Percentiles rank a stretch among this genome's conserved stretches.
Evolutionary conservation across 1,139 yeast species (phyloP).

Genomic region (Pichiaceae sp.): DNA sequence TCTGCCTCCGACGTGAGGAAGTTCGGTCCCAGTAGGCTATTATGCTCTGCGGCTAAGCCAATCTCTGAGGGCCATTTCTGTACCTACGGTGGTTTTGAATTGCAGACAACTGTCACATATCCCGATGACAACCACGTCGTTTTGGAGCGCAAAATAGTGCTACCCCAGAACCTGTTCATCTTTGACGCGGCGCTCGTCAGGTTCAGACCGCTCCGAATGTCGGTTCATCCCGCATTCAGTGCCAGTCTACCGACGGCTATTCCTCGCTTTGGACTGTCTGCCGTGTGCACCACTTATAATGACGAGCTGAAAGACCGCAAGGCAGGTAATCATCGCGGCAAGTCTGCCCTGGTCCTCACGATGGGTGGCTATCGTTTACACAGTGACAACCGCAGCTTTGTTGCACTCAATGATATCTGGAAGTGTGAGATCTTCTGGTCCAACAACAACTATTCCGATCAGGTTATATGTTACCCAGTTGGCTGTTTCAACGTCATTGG

Average conservation of each 20-base stretch:
- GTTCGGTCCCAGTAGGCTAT: conserved; percentile 30
- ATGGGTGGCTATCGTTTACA: conserved; percentile 34
- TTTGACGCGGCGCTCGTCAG: conserved; percentile 30
- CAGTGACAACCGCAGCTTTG: conserved; percentile 19
- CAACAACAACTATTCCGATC: conserved; percentile 20
- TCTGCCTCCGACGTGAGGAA: not conserved
- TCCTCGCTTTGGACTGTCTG: conserved; percentile 39
- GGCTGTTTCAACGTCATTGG: conserved; percentile 18
- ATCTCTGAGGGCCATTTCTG: conserved; percentile 32
- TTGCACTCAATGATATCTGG: conserved; percentile 40
- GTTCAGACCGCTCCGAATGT: conserved; percentile 29
- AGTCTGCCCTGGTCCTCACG: conserved; percentile 26
- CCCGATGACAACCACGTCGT: conserved; percentile 23
- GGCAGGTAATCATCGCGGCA: conserved; percentile 4
- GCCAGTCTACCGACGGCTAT: conserved; percentile 29
- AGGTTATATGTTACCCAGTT: conserved; percentile 20
- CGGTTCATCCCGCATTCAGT: conserved; percentile 32
- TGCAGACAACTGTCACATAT: conserved; percentile 22
- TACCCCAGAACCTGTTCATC: conserved; percentile 34
- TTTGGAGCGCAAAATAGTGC: conserved; percentile 25
- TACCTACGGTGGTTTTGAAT: conserved; percentile 39
- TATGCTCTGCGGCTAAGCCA: conserved; percentile 29
- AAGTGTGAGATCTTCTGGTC: conserved; percentile 32
- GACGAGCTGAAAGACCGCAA: not conserved
- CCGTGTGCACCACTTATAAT: conserved; percentile 22